Base-by-base conservation (phyloP, 2,329 filamentous ascomycete species). In the Cladophialophora immunda region DNA sequence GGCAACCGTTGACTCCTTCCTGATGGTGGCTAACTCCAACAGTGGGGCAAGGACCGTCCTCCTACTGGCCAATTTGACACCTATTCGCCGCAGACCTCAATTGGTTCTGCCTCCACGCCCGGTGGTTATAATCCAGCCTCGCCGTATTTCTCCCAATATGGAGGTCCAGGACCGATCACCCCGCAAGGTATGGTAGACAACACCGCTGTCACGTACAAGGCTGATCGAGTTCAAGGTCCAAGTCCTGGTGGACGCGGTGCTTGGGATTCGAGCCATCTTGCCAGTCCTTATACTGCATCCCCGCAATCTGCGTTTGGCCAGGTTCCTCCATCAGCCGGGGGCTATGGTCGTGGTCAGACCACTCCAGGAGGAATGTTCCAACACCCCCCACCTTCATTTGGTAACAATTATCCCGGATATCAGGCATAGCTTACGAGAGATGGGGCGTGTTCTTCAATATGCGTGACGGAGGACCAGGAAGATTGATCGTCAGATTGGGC, bases 21-120 rank as follows among this genome's bases (percentile, higher is more conserved):
- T 67, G 67, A 64, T 67, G 66, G 72, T 72, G 68, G 65, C 82
- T 75, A 82, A 75, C 68, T 58, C 69, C 72, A 73, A 45, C 77
- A 98, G 94, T 99, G 95, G 95, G 95, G 95, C 78, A 99, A 99
- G 83, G 95, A 99, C 81, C 97, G 97, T 82, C 93, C 94, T 61
- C 93, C 95, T 30, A 93, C 89, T 74, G 87, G 89, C 73, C 86
- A 91, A 75, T 91, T 90, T 73, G 96, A 97, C 75, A 92, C 92
- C 73, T 94, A 92, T 77, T 89, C 91, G 73, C 90, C 94, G 62
- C 92, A 94, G 78, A 92, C 89, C 74, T 90, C 86, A 74, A 89
- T 89, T 81, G 89, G 85, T 73, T 88, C 87, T 61, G 90, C 86
- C 73, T 89, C 88, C 80, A 90, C 86, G 72, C 88, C 87, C 62